Conservation (phyloP, 2,329 filamentous ascomycete genomes). For the Acarospora socialis region DNA sequence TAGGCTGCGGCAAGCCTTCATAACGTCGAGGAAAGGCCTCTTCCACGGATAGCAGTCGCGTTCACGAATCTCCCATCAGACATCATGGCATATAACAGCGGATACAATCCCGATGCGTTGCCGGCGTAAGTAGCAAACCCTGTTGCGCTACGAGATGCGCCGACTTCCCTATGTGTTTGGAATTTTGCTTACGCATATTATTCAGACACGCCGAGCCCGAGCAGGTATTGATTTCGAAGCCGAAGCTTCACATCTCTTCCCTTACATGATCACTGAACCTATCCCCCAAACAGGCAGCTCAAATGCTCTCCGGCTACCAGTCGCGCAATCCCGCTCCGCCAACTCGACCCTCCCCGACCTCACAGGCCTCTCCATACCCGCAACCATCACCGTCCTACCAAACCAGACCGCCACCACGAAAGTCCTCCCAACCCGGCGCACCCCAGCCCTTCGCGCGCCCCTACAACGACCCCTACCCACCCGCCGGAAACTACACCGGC, state of each 20-base stretch:
- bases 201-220: constrained; percentile 62
- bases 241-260: constrained; percentile 2
- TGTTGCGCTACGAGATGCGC: too few relatives aligned
- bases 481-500: constrained; percentile 5
- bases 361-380: constrained; percentile 14
- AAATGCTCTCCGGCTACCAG: constrained; percentile 24
- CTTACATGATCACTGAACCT: constrained; percentile 13
- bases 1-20: too few relatives aligned
- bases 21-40: too few relatives aligned
- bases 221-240: constrained; percentile 40
- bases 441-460: too few relatives aligned
- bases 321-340: constrained; percentile 12
- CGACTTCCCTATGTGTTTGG: too few relatives aligned
- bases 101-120: constrained; percentile 87
- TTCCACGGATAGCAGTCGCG: too few relatives aligned
- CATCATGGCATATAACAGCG: constrained; percentile 96
- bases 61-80: too few relatives aligned
- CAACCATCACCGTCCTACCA: constrained; percentile 14
- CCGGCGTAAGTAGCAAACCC: constrained; percentile 75
- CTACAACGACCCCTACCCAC: too few relatives aligned
- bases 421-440: too few relatives aligned
- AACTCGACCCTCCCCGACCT: constrained; percentile 16
- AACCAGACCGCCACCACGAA: constrained; percentile 24
- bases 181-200: constrained; percentile 17
- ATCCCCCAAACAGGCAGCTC: constrained; percentile 25